Evolutionary conservation across 1,284 basidiomycete species (phyloP).

Genomic region (Schizopora paradoxa): DNA sequence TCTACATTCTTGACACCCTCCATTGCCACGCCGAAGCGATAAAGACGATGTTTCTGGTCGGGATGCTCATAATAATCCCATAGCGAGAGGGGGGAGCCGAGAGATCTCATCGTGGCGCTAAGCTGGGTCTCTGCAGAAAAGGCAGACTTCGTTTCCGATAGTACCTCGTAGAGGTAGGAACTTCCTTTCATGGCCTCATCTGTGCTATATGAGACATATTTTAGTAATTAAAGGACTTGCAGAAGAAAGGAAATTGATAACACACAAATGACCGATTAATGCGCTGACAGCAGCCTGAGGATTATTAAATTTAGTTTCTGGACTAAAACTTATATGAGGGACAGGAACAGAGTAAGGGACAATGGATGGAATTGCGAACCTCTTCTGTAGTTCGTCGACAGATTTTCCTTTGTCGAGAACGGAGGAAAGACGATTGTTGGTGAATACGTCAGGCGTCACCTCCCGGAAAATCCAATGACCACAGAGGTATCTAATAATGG

Average conservation of each 20-base stretch:
- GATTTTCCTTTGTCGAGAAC: conserved; percentile 25
- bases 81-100: conserved; percentile 22
- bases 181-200: conserved; percentile 30
- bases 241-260: no score
- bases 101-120: conserved; percentile 28
- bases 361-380: no score
- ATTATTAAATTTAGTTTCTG: no score
- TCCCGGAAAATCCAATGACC: conserved; percentile 26
- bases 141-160: conserved; percentile 29
- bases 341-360: background rate
- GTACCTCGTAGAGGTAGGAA: conserved; percentile 30
- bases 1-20: conserved; percentile 21
- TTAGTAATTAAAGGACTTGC: background rate
- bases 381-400: conserved; percentile 15
- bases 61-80: conserved; percentile 29
- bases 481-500: conserved; percentile 20
- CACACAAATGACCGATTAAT: no score
- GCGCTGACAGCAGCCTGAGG: no score
- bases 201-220: conserved; percentile 20
- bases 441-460: conserved; percentile 24
- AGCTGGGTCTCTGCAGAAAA: conserved; percentile 26
- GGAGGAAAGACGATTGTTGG: conserved; percentile 25
- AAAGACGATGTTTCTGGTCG: conserved; percentile 25
- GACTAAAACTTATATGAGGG: no score
- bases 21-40: conserved; percentile 32